phyloP scores from a whole-genome alignment of 1,284 basidiomycete genomes.

The Heterobasidion occidentale region DNA sequence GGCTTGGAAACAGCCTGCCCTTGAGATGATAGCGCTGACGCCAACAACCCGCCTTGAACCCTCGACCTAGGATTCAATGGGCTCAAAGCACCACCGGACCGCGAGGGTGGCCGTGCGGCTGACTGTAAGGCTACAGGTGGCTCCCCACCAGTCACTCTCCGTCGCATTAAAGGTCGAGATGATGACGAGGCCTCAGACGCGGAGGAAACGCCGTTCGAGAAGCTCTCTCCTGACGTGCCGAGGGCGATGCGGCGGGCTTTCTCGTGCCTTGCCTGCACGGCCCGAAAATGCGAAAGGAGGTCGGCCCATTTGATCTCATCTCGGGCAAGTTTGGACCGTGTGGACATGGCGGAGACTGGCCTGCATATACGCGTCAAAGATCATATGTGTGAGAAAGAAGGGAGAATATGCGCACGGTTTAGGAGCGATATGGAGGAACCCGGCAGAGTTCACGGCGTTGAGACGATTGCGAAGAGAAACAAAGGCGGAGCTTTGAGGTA shows the following conservation, averaged over 20 bases:
- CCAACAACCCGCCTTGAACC: slow-evolving; percentile 35
- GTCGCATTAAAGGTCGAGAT: slow-evolving; percentile 39
- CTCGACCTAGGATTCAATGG: slow-evolving; percentile 68
- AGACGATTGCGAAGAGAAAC: slow-evolving; percentile 91
- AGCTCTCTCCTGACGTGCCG: slow-evolving; percentile 24
- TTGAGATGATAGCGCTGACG: slow-evolving; percentile 31
- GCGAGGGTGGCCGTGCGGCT: slow-evolving; percentile 19
- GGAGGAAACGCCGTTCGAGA: slow-evolving; percentile 4
- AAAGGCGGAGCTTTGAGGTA: slow-evolving; percentile 97
- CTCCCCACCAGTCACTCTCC: slow-evolving; percentile 43
- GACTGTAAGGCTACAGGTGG: not conserved
- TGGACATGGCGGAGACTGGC: slow-evolving; percentile 29
- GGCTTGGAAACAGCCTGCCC: slow-evolving; percentile 31
- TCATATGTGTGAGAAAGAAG: not conserved
- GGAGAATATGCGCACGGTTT: slow-evolving; percentile 46
- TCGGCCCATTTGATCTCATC: slow-evolving; percentile 96
- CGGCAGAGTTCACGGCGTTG: slow-evolving; percentile 91
- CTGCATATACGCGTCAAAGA: slow-evolving; percentile 13
- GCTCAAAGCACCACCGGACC: slow-evolving; percentile 45
- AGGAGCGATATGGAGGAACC: slow-evolving; percentile 84
- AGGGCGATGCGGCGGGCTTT: slow-evolving; percentile 70
- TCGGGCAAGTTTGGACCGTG: slow-evolving; percentile 69
- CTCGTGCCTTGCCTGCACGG: slow-evolving; percentile 80
- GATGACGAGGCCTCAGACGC: slow-evolving; percentile 4
- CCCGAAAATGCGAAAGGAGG: slow-evolving; percentile 78